These are phyloP conservation scores for Stagonosporopsis chrysanthemi DNA, from an alignment of 2,329 filamentous ascomycete genomes.

Conservation along the genomic window DNA sequence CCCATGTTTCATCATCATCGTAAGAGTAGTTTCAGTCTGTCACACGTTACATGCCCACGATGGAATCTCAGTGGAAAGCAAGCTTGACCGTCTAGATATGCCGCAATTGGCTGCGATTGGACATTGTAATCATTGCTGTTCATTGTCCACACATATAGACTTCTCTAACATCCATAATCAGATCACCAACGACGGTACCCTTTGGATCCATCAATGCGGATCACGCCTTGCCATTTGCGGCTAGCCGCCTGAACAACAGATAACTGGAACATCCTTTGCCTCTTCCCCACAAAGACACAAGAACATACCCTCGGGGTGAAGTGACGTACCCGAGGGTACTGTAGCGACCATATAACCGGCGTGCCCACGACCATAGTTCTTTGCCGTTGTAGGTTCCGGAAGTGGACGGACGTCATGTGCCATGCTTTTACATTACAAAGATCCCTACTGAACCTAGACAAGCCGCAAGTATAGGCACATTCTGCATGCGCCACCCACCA, in stretches of 20 bases:
- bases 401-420: neutral
- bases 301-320: neutral
- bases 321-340: constrained; percentile 5
- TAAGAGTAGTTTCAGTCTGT: too few relatives aligned
- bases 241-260: constrained; percentile 3
- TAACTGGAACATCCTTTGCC: neutral
- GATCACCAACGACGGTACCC: neutral
- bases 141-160: too few relatives aligned
- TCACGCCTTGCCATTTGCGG: constrained; percentile 1
- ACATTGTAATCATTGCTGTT: too few relatives aligned
- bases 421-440: neutral
- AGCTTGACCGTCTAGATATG: too few relatives aligned
- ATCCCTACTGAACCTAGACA: neutral
- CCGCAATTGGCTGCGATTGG: too few relatives aligned
- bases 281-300: neutral
- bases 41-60: too few relatives aligned
- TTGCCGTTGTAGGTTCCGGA: neutral
- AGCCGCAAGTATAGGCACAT: neutral
- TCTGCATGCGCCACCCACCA: neutral
- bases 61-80: too few relatives aligned
- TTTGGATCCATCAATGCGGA: neutral
- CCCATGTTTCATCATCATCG: too few relatives aligned
- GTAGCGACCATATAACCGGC: constrained; percentile 7
- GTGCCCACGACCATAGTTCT: too few relatives aligned
- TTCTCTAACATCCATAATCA: too few relatives aligned